Evolutionary conservation across 345 rosid species (phyloP), one percentile per base, ranked within the genome.

Genomic region (Carallia pectinifolia): DNA sequence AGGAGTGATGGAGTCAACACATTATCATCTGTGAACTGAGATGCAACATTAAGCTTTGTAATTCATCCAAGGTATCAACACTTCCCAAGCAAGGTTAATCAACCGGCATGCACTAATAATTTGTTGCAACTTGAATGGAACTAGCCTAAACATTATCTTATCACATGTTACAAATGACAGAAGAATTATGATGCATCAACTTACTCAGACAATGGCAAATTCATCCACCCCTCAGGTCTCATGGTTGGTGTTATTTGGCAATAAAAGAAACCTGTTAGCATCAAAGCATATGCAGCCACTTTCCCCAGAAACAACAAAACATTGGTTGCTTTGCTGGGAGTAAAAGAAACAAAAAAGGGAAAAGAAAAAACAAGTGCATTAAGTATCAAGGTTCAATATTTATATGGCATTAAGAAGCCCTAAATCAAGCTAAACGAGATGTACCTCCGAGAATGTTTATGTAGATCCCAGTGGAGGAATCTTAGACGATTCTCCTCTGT

Each of bases 401-500:
- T 8, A 56, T 12, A 56, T 9, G 34, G 0, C 6, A 56, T 56
- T 56, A 56, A 56, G 60, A 56, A 56, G 60, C 60, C 55, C 31
- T 23, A 56, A 13, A 56, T 56, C 60, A 27, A 56, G 17, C 60
- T 5, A 27, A 13, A 56, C 9, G 60, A 61, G 33, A 70, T 39
- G 69, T 84, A 96, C 99, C 96, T 88, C 67, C 84, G 87, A 69
- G 89, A 83, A 83, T 90, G 91, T 83, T 89, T 88, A 83, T 90
- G 92, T 66, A 96, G 87, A 78, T 90, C 97, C 97, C 92, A 90
- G 72, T 90, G 97, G 77, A 90, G 93, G 73, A 92, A 96, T 75
- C 84, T 85, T 64, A 96, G 73, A 62, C 79, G 83, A 60, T 85
- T 85, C 77, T 92, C 93, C 79, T 89, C 98, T 6, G 98, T 79